Evolutionary conservation across 2,329 filamentous ascomycete genomes (phyloP).

Genomic region (Pseudopyricularia cyperi): DNA sequence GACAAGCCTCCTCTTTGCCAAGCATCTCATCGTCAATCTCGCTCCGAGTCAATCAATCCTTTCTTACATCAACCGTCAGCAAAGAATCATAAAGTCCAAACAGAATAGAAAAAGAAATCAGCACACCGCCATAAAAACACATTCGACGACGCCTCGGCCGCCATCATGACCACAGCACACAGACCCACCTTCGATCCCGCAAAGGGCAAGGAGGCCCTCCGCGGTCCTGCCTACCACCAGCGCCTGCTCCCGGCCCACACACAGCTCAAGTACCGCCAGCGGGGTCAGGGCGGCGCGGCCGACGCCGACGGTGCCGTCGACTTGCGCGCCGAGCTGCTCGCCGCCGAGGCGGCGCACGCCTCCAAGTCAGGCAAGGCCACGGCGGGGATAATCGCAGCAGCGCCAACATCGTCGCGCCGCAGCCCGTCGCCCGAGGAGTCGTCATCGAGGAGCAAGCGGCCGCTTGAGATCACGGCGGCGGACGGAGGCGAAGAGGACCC

Average conservation of each 20-base stretch:
- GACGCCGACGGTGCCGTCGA: slow-evolving; percentile 53
- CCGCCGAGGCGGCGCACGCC: slow-evolving; percentile 77
- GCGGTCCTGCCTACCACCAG: slow-evolving; percentile 91
- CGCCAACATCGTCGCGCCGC: slow-evolving; percentile 29
- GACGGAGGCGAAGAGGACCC: slow-evolving; percentile 47
- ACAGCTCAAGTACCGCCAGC: slow-evolving; percentile 75
- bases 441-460: slow-evolving; percentile 43
- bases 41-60: not conserved
- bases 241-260: slow-evolving; percentile 89
- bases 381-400: slow-evolving; percentile 29
- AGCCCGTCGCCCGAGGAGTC: slow-evolving; percentile 50
- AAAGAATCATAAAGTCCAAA: not conserved
- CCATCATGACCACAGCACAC: slow-evolving; percentile 54
- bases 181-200: slow-evolving; percentile 96
- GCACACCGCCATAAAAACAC: no score
- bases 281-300: slow-evolving; percentile 78
- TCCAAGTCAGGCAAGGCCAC: slow-evolving; percentile 59
- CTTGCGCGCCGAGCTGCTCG: slow-evolving; percentile 77
- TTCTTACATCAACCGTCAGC: not conserved
- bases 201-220: slow-evolving; percentile 84
- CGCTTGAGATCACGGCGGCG: slow-evolving; percentile 31
- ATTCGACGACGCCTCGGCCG: not conserved
- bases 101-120: not conserved
- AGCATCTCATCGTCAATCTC: not conserved
- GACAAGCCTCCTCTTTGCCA: no score